Base-by-base conservation (phyloP, 257 asterid species). In the Primulina eburnea region DNA sequence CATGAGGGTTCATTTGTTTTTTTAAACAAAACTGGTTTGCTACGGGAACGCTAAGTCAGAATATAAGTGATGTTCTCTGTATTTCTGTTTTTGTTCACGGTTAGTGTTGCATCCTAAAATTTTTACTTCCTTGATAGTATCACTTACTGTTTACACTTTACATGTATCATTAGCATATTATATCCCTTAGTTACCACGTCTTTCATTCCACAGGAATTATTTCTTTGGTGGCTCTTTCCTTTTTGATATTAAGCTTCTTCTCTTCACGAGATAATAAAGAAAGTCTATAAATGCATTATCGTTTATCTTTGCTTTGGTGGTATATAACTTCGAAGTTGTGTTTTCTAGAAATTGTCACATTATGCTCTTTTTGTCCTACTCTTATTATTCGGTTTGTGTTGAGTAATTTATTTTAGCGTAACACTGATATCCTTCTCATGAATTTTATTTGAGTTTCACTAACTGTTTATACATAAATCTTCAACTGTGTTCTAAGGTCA, bases 401-500 rank as follows among this genome's bases (percentile, higher is more conserved):
- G 71, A 34, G 33, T 38, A 26, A 17, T 26, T 60, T 21, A 65
- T 35, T 65, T 78, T 12, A 50, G 43, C 30, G 63, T 29, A 50
- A 40, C 30, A 50, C 53, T 29, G 29, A n/a, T 68, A 62, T 62
- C 34, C 24, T 33, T 34, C 53, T 32, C 69, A 40, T 62, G 37
- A 33, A 62, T 4, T 10, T 62, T 26, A 5, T 59, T 8, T 61
- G 55, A 52, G 40, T 71, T 50, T 43, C 62, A 60, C 74, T 53
- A 67, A 67, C 35, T 53, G 12, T 18, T 59, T 70, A 47, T 29
- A 50, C 57, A 34, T 50, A 57, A 20, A 26, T 67, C 65, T 67
- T 26, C 81, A 83, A 93, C 84, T 71, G 71, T 76, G 75, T 71
- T 72, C 74, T 34, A 55, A 69, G 69, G 60, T 34, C 73, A 24